These are phyloP conservation scores for Diaporthe batatas DNA, from an alignment of 2,329 filamentous ascomycete species.

Conservation along the genomic window DNA sequence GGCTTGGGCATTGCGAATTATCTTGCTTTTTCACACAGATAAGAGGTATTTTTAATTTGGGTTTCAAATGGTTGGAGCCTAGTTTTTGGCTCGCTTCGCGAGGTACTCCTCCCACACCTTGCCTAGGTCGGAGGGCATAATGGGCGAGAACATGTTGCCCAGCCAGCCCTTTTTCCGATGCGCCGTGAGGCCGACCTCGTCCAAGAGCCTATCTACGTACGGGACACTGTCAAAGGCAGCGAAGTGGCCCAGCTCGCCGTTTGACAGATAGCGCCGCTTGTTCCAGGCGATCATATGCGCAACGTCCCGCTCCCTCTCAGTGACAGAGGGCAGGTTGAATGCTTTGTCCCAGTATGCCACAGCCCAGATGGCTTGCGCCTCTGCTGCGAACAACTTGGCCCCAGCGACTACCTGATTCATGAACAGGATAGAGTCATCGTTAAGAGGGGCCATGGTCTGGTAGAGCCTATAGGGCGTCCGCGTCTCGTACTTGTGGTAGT, in stretches of 20 bases:
- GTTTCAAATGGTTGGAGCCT: not conserved
- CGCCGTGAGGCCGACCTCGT: constrained; percentile 7
- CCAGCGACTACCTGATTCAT: not conserved
- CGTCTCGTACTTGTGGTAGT: not conserved
- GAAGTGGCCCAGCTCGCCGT: not conserved
- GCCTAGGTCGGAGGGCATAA: constrained; percentile 3
- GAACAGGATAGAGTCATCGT: constrained; percentile 4
- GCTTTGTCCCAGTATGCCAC: constrained; percentile 8
- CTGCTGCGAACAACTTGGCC: not conserved
- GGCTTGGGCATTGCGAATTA: not conserved
- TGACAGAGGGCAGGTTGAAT: not conserved
- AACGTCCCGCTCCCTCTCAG: not conserved
- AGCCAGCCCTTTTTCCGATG: constrained; percentile 20
- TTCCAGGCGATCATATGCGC: constrained; percentile 21
- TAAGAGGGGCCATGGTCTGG: not conserved
- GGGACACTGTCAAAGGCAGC: constrained; percentile 13
- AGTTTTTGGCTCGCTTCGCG: not conserved
- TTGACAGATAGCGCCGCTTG: constrained; percentile 13
- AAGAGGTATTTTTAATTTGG: not conserved
- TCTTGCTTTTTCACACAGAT: not conserved
- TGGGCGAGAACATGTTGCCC: constrained; percentile 22
- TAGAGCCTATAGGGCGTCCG: not conserved
- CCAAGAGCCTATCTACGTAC: constrained; percentile 1
- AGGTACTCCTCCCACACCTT: constrained; percentile 17
- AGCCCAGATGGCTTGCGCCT: constrained; percentile 15